Evolutionary conservation across 1,284 basidiomycete genomes (phyloP).

Genomic region (Puccinia novopanici): DNA sequence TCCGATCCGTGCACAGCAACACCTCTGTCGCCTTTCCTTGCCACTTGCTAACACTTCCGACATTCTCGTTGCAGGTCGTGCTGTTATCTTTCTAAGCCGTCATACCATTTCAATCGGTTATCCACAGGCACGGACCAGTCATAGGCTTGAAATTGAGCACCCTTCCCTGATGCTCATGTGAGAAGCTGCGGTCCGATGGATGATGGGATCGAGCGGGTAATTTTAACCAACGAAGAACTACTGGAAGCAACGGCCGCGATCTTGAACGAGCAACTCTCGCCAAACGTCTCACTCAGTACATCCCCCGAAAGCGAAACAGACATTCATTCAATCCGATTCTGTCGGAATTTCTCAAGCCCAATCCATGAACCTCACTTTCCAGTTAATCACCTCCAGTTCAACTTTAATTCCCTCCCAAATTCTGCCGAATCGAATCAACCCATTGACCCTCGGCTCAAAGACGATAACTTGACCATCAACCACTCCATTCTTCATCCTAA

Average conservation of each 20-base stretch:
- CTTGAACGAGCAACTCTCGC: constrained; percentile 1
- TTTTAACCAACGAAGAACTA: constrained; percentile 17
- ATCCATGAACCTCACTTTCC: background rate
- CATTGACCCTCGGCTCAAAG: constrained; percentile 3
- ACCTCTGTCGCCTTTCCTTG: no score
- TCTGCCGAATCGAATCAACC: background rate
- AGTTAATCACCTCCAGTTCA: background rate
- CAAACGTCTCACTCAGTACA: background rate
- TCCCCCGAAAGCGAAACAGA: constrained; percentile 4
- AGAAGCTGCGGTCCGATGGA: constrained; percentile 1
- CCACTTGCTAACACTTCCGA: background rate
- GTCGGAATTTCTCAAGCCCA: background rate
- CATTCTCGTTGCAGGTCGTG: background rate
- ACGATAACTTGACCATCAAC: background rate
- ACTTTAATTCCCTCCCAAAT: background rate
- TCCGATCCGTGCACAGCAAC: background rate
- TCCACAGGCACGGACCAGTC: background rate
- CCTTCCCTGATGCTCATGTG: background rate
- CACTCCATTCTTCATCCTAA: background rate
- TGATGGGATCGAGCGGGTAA: background rate
- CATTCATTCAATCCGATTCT: constrained; percentile 18
- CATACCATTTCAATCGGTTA: background rate
- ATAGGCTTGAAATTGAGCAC: background rate
- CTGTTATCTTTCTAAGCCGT: background rate
- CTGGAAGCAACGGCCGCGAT: constrained; percentile 1